Base-by-base conservation (phyloP, 108 stramenopile species). In the Discostella pseudostelligera region DNA sequence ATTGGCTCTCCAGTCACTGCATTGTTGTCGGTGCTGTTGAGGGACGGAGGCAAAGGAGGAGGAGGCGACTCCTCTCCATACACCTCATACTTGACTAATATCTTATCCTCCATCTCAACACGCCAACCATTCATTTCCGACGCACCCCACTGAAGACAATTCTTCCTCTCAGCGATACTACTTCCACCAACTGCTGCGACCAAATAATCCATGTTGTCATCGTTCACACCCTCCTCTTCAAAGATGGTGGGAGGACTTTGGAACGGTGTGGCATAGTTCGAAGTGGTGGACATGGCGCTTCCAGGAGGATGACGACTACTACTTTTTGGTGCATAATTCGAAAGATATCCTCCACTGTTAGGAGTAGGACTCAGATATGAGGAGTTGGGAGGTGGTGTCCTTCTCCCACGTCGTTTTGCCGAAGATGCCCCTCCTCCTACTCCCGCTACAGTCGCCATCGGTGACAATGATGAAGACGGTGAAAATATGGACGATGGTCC, bases 91-190 rank as follows among this genome's bases (percentile, higher is more conserved):
- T 36, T 54, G 47, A 56, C 62, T 54, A 81, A 59, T 53, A 56
- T 63, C 25, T 35, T 72, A 81, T 97, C 96, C 70, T 97, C 96
- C 92, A 94, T 96, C 19, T 66, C 49, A 24, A 96, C 77, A 7
- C 96, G 82, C 43, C 62, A 77, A 20, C 96, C 96, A 11, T 88
- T 87, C 78, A 93, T 87, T 25, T 94, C 90, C 11, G 93, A 69
- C 32, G 60, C 78, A 22, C 89, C 94, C 65, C 79, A 90, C 19
- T 54, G 53, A 24, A 87, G 20, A 21, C n/a, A n/a, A n/a, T n/a
- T 26, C 35, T 8, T 25, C 49, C 10, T 55, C 63, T 56, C 50
- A 2, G 4, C 17, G 44, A 6, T 46, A 17, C 0, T 20, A 1
- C 46, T 16, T 17, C 53, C 53, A 4, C 39, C 16, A 51, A 0